Conservation (phyloP, 345 rosid genomes). For the Raphanus raphanistrum region DNA sequence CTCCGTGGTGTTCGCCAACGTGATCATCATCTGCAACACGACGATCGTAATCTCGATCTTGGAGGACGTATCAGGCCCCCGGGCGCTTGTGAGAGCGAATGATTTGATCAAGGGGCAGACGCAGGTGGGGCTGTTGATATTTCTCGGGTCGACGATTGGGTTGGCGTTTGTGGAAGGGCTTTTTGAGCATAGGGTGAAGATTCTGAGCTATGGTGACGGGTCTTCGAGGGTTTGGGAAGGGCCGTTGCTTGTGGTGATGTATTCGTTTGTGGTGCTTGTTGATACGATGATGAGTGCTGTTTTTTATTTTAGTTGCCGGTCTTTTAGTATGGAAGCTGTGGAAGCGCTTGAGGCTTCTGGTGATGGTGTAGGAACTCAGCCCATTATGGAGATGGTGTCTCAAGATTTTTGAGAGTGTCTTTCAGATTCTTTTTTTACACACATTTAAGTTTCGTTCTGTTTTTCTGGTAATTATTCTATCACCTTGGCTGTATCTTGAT, state of each 20-base stretch:
- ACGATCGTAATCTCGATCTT: constrained; percentile 71
- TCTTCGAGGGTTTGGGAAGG: constrained; percentile 97
- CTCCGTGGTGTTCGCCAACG: constrained; percentile 83
- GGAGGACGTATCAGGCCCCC: constrained; percentile 84
- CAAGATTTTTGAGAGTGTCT: not conserved
- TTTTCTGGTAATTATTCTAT: not conserved
- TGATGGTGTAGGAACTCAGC: not conserved
- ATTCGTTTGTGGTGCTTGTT: constrained; percentile 80
- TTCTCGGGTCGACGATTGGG: constrained; percentile 81
- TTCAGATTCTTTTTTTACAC: not conserved
- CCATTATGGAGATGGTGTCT: not conserved
- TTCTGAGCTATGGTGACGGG: constrained; percentile 86
- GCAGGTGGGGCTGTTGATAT: constrained; percentile 86
- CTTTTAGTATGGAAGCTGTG: constrained; percentile 44
- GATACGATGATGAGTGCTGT: constrained; percentile 91
- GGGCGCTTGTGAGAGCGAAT: constrained; percentile 65
- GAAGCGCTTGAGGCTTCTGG: constrained; percentile 35
- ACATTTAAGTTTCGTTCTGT: not conserved
- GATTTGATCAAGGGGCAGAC: constrained; percentile 80
- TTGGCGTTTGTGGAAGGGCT: constrained; percentile 76
- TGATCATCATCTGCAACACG: constrained; percentile 65
- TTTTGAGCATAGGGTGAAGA: constrained; percentile 92
- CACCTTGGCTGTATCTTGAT: not conserved
- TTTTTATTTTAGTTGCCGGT: constrained; percentile 87
- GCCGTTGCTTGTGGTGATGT: constrained; percentile 79